phyloP scores from a whole-genome alignment of 306 rosid genomes.

The Vigna nakashimae region DNA sequence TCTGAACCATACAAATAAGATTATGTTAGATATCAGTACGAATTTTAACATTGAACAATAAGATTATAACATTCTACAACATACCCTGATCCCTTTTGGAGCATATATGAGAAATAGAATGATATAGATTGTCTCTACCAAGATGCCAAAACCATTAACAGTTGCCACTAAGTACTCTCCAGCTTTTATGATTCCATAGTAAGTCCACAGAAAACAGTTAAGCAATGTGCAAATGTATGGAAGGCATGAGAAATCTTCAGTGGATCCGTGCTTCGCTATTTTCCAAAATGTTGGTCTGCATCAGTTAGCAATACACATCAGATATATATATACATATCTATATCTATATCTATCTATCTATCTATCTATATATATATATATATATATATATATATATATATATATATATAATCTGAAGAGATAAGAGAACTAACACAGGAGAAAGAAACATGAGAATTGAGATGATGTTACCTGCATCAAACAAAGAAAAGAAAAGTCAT shows the following conservation, averaged over 20 bases:
- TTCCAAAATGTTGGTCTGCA: slow-evolving; percentile 61
- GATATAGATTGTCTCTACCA: slow-evolving; percentile 58
- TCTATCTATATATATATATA: no score
- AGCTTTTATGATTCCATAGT: slow-evolving; percentile 64
- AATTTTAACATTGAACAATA: no score
- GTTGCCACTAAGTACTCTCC: slow-evolving; percentile 71
- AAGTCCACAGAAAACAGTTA: slow-evolving; percentile 69
- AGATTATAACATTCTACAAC: no score
- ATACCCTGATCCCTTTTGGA: slow-evolving; percentile 43
- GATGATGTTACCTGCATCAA: slow-evolving; percentile 65
- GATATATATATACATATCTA: no score
- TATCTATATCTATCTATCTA: no score
- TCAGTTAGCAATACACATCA: not conserved
- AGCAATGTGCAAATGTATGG: slow-evolving; percentile 78
- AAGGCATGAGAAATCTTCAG: slow-evolving; percentile 67
- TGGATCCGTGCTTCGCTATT: slow-evolving; percentile 55
- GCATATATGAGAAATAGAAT: slow-evolving; percentile 63
- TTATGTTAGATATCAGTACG: no score
- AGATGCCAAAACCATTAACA: slow-evolving; percentile 68
- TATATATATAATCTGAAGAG: not conserved
- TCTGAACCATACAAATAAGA: no score
- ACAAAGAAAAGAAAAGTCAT: not conserved
- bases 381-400: no score
- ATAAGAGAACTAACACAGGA: slow-evolving; percentile 60
- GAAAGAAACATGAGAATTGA: slow-evolving; percentile 76